Conservation (phyloP, 768 basidiomycete species). For the Lepiota venenata region DNA sequence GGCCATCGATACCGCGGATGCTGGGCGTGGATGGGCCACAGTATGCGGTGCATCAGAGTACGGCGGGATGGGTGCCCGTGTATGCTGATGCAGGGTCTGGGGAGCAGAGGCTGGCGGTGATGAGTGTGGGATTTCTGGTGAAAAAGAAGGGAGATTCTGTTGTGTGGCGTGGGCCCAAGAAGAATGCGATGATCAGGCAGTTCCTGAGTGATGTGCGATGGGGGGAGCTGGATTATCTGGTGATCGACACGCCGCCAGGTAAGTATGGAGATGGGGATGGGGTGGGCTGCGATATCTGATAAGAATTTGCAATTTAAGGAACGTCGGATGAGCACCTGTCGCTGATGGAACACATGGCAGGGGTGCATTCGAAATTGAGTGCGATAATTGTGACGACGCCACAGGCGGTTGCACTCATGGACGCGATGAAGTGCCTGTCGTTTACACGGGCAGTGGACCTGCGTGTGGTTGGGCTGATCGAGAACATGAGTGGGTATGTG, state of each 20-base stretch:
- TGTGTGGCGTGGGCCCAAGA: slow-evolving; percentile 98
- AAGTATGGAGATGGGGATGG: slow-evolving; percentile 19
- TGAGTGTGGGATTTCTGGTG: slow-evolving; percentile 95
- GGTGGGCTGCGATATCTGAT: slow-evolving; percentile 16
- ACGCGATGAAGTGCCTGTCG: slow-evolving; percentile 94
- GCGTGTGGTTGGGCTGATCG: slow-evolving; percentile 88
- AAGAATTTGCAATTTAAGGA: slow-evolving; percentile 45
- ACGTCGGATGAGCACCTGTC: slow-evolving; percentile 99
- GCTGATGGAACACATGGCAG: slow-evolving; percentile 88
- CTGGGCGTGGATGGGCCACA: slow-evolving; percentile 71
- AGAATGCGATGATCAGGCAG: slow-evolving; percentile 97
- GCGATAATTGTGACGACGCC: slow-evolving; percentile 96
- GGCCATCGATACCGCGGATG: slow-evolving; percentile 95
- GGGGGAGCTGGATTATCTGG: slow-evolving; percentile 89
- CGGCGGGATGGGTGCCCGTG: slow-evolving; percentile 96
- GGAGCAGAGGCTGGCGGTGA: slow-evolving; percentile 73
- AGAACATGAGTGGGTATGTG: slow-evolving; percentile 98
- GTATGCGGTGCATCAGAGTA: slow-evolving; percentile 87
- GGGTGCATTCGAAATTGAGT: slow-evolving; percentile 72
- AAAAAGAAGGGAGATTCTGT: slow-evolving; percentile 91
- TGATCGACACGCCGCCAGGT: slow-evolving; percentile 98
- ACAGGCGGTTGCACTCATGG: slow-evolving; percentile 93
- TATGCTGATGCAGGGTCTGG: slow-evolving; percentile 76
- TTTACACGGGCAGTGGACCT: slow-evolving; percentile 88
- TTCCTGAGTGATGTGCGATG: slow-evolving; percentile 93